Percentiles rank a stretch among this genome's conserved stretches.
Evolutionary conservation across 306 rosid species (phyloP).

Genomic region (Datisca glomerata): DNA sequence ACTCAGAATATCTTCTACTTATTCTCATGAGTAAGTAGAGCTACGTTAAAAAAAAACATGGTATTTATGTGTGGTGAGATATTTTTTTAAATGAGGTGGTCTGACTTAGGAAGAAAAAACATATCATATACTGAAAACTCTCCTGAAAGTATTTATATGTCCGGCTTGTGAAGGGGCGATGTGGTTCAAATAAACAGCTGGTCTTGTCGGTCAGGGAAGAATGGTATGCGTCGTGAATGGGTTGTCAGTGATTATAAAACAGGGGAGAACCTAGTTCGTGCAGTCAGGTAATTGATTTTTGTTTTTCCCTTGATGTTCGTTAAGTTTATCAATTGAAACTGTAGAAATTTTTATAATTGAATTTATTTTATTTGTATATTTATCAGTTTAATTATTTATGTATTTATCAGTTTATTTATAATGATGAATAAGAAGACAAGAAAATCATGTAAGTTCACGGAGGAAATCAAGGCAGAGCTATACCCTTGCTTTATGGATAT

Average conservation of each 20-base stretch:
- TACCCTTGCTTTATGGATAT: background rate
- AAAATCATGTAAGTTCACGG: constrained; percentile 7
- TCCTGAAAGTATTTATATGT: background rate
- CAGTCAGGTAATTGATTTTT: background rate
- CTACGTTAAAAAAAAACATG: no score
- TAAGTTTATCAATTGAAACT: background rate
- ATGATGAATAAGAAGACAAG: constrained; percentile 17
- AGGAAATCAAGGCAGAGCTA: constrained; percentile 11
- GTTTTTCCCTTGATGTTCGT: background rate
- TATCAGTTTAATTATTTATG: no score
- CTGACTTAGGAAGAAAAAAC: no score
- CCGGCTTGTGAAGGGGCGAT: constrained; percentile 9
- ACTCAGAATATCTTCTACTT: no score
- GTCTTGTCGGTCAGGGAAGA: background rate
- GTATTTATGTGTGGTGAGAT: no score
- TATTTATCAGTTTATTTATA: constrained; percentile 8
- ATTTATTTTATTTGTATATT: background rate
- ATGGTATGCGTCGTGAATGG: constrained; percentile 2
- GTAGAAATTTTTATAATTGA: background rate
- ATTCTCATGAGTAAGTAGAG: no score
- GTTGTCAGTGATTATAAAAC: background rate
- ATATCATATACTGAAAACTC: background rate
- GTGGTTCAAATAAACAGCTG: constrained; percentile 2
- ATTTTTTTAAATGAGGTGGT: no score
- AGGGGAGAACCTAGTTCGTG: constrained; percentile 2